phyloP scores from a whole-genome alignment of 345 rosid genomes.

The Hypericum androsaemum region DNA sequence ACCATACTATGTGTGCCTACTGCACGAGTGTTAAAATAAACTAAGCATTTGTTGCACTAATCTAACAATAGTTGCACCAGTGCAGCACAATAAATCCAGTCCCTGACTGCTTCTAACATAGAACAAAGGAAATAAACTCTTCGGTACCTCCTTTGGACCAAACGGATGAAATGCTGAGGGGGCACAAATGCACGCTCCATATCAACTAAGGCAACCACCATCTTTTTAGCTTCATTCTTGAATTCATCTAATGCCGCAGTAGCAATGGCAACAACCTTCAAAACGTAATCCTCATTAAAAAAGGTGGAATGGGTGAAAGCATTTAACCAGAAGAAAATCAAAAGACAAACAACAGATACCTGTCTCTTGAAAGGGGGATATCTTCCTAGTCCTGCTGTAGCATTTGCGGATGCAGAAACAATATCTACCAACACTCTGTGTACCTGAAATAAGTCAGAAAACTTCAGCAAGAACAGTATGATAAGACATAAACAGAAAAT shows the following conservation, averaged over 20 bases:
- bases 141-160: slow-evolving; percentile 82
- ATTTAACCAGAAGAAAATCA: slow-evolving; percentile 2
- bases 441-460: slow-evolving; percentile 42
- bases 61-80: no score
- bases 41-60: no score
- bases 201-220: slow-evolving; percentile 98
- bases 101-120: background rate
- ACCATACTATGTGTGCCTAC: no score
- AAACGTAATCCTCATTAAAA: slow-evolving; percentile 5
- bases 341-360: slow-evolving; percentile 28
- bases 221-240: slow-evolving; percentile 84
- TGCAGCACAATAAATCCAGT: no score
- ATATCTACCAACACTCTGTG: slow-evolving; percentile 88
- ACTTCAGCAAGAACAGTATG: no score
- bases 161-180: slow-evolving; percentile 96
- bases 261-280: slow-evolving; percentile 84
- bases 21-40: no score
- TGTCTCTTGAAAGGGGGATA: slow-evolving; percentile 97
- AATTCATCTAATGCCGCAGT: slow-evolving; percentile 84
- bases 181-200: slow-evolving; percentile 99
- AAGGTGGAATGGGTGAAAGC: slow-evolving; percentile 1
- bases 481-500: no score
- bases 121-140: slow-evolving; percentile 2
- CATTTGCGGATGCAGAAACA: slow-evolving; percentile 79
- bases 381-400: slow-evolving; percentile 97